Percentiles rank a stretch among this genome's conserved stretches.
Conservation (phyloP, 495 filamentous ascomycete genomes). For the Penicillium macrosclerotiorum region DNA sequence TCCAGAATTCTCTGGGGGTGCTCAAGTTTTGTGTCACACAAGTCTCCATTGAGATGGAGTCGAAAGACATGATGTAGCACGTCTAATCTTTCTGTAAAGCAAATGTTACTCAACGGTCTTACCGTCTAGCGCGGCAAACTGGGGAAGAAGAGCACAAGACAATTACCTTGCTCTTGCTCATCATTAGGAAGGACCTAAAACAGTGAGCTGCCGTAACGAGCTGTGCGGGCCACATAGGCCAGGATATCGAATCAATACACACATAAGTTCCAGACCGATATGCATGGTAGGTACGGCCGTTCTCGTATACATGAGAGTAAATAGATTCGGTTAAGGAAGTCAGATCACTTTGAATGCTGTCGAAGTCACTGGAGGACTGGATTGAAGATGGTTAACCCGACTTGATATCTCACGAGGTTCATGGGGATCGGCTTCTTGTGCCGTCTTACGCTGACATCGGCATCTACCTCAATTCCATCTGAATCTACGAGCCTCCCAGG, state of each 20-base stretch:
- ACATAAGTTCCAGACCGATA: constrained; percentile 21
- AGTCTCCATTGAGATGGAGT: constrained; percentile 10
- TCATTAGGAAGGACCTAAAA: constrained; percentile 24
- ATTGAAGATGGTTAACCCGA: not conserved
- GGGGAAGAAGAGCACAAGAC: not conserved
- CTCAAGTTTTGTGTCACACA: constrained; percentile 17
- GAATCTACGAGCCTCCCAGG: not conserved
- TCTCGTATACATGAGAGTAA: constrained; percentile 25
- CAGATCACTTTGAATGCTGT: constrained; percentile 16
- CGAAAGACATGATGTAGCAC: constrained; percentile 20
- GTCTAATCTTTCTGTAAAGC: constrained; percentile 17
- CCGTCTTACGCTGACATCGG: constrained; percentile 12
- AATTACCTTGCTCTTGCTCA: constrained; percentile 25
- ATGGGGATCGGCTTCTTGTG: not conserved
- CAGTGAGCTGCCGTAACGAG: not conserved
- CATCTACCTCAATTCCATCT: constrained; percentile 12
- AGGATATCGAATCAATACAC: not conserved
- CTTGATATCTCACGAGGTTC: not conserved
- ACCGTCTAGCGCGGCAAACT: not conserved
- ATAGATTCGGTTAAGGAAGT: constrained; percentile 23
- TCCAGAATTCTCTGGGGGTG: constrained; percentile 45
- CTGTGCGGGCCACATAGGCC: too few relatives aligned
- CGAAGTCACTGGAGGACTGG: constrained; percentile 12
- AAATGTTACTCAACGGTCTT: not conserved
- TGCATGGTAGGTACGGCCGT: constrained; percentile 28